These are phyloP conservation scores for Xylaria nigripes DNA, from an alignment of 495 filamentous ascomycete genomes.

Conservation along the genomic window DNA sequence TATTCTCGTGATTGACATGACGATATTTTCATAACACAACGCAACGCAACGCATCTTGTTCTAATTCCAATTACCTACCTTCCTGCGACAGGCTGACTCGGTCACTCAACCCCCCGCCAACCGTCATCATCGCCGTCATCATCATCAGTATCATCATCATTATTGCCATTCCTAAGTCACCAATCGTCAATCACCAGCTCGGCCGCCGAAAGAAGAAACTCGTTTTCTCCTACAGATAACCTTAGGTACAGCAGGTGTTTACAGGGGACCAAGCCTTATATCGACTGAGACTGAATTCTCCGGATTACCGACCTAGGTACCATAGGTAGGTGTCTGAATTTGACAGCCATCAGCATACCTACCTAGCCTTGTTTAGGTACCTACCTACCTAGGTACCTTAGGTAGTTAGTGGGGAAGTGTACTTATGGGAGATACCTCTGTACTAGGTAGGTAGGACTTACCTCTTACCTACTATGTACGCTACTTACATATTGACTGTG, in stretches of 20 bases:
- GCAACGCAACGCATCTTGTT: constrained; percentile 1
- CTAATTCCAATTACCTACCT: constrained; percentile 3
- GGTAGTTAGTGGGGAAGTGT: background rate
- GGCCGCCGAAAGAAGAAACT: background rate
- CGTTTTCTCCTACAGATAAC: background rate
- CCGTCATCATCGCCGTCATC: background rate
- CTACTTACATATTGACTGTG: no score
- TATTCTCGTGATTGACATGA: constrained; percentile 1
- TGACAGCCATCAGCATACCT: background rate
- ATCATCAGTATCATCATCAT: background rate
- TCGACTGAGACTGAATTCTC: background rate
- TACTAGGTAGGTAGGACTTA: no score
- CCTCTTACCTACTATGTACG: no score
- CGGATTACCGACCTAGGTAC: background rate
- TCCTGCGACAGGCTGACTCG: constrained; percentile 10
- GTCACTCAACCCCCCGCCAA: constrained; percentile 1
- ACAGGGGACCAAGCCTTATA: background rate
- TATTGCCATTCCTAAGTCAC: background rate
- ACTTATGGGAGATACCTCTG: no score
- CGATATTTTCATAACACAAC: constrained; percentile 9
- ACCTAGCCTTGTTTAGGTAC: no score
- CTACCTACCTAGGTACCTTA: background rate
- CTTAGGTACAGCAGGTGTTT: no score
- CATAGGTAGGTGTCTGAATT: background rate
- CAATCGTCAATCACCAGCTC: background rate